Evolutionary conservation across 495 filamentous ascomycete species (phyloP).

Genomic region (Zalerion maritima): DNA sequence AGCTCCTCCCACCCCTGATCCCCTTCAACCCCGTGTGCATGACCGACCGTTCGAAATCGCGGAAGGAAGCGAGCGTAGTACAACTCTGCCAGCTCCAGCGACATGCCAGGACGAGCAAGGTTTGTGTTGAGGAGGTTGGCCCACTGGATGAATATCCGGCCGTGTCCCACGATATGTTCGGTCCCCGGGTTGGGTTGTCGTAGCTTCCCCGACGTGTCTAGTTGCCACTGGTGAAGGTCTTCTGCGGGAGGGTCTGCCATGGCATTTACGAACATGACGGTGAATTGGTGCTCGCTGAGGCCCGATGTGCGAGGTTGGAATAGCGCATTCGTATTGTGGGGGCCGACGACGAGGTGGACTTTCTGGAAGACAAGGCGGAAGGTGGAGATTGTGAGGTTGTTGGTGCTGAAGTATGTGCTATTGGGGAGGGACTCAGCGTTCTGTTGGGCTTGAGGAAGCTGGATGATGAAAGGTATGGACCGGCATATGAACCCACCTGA

Average conservation of each 20-base stretch:
- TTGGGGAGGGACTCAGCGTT: slow-evolving; percentile 1
- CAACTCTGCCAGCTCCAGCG: too few species aligned
- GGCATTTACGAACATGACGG: neutral
- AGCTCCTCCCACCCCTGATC: too few species aligned
- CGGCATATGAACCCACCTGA: neutral
- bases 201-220: too few species aligned
- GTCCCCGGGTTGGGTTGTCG: slow-evolving; percentile 1
- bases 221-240: too few species aligned
- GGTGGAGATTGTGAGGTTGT: too few species aligned
- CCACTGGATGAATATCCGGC: too few species aligned
- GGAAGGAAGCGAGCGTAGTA: too few species aligned
- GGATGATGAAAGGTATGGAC: neutral
- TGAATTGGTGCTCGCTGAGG: neutral
- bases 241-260: neutral
- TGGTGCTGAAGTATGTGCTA: too few species aligned
- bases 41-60: too few species aligned
- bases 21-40: too few species aligned
- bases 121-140: too few species aligned
- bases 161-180: slow-evolving; percentile 1
- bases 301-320: neutral
- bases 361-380: slow-evolving; percentile 3
- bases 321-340: slow-evolving; percentile 2
- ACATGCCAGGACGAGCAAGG: too few species aligned
- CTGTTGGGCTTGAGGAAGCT: slow-evolving; percentile 1
- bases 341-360: slow-evolving; percentile 3